Base-by-base conservation (phyloP, 2,329 filamentous ascomycete genomes). In the Aspergillus alliaceus region DNA sequence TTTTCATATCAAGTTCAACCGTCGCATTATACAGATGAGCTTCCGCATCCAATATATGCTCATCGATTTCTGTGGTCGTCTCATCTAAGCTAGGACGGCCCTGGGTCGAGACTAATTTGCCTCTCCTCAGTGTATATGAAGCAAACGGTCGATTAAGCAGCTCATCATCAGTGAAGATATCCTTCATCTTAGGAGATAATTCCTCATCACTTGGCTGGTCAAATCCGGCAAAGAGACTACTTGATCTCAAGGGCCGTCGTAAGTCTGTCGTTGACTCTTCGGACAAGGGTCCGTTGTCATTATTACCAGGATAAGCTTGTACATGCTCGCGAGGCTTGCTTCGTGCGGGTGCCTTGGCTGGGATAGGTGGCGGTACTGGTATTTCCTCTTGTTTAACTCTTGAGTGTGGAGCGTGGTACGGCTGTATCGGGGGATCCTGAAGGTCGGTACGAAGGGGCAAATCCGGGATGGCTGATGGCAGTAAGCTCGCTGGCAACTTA, bases 221-320 rank as follows among this genome's bases (percentile, higher is more conserved):
- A 64, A 96, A 95, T 0, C 90, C 90, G 31, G 90, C 90, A 73
- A 95, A 95, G n/a, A 96, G 79, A 69, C 90, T 95, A 74, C 90
- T 93, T 49, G 90, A 87, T 54, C 90, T 83, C 68, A 90, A 87
- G 1, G 90, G 89, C 15, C 88, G 84, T 59, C 87, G 84, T 69
- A 89, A 80, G 2, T 86, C 83, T 2, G 82, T 81, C 53, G 81
- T 83, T 14, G 84, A 80, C 54, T 79, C 75, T 20, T 74, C 77
- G 1, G 87, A 86, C 39, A 92, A 76, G 2, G 90, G 89, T 0
- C 89, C 89, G 66, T 93, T 88, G 66, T 95, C 90, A 66, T 93
- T 92, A 71, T 91, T 91, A 0, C 88, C 89, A 2, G 89, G 88
- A 69, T 92, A 93, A 2, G 84, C 82, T 66, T 93, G 87, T 42